Evolutionary conservation across 805 yeast species (phyloP).

Genomic region (Wickerhamomyces mucosus): DNA sequence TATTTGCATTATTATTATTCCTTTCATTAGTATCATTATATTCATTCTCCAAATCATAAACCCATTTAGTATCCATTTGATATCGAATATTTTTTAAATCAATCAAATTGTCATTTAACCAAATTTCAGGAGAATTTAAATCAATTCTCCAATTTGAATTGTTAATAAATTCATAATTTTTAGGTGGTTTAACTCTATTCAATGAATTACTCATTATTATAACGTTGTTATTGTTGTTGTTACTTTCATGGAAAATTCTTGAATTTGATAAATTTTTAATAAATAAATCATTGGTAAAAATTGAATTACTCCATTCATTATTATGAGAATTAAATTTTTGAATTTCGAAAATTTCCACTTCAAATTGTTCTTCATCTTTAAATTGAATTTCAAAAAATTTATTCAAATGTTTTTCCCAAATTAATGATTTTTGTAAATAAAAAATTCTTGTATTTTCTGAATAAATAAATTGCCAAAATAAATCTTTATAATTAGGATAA

Average conservation of each 20-base stretch:
- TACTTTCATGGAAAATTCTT: constrained; percentile 14
- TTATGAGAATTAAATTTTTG: constrained; percentile 40
- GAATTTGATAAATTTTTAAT: constrained; percentile 37
- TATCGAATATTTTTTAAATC: constrained; percentile 39
- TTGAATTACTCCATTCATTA: constrained; percentile 56
- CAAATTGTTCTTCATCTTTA: constrained; percentile 32
- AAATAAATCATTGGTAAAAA: constrained; percentile 46
- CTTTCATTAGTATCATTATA: constrained; percentile 20
- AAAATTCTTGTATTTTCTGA: constrained; percentile 59
- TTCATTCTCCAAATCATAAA: constrained; percentile 43
- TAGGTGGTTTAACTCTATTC: constrained; percentile 42
- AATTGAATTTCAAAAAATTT: constrained; percentile 29
- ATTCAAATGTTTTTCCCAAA: constrained; percentile 33
- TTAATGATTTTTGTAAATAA: constrained; percentile 37
- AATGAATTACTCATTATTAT: constrained; percentile 2
- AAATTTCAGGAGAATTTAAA: constrained; percentile 40
- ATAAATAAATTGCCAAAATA: constrained; percentile 35
- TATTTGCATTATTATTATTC: too few relatives aligned
- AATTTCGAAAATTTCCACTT: constrained; percentile 60
- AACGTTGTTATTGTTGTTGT: constrained; percentile 10
- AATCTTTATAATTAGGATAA: constrained; percentile 48
- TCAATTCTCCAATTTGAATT: constrained; percentile 56
- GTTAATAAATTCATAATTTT: constrained; percentile 42
- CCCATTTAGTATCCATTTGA: constrained; percentile 80
- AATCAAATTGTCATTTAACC: constrained; percentile 50